Base-by-base conservation (phyloP, 495 filamentous ascomycete species). In the Penicillium canariense region DNA sequence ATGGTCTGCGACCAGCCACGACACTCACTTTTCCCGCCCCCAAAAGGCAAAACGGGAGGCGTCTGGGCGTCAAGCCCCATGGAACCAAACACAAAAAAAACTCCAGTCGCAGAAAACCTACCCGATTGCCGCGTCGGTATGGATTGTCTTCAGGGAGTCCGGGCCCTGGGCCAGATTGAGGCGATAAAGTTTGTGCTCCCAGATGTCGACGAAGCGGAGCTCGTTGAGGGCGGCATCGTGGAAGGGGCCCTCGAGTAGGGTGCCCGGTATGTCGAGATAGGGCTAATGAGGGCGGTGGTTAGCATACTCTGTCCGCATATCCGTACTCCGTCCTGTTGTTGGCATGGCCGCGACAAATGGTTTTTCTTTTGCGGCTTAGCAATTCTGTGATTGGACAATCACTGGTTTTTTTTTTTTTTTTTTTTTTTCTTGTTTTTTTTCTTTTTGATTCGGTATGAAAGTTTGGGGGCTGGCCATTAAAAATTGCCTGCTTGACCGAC, bases 201-300 rank as follows among this genome's bases (percentile, higher is more conserved):
- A 89, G 70, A 96, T 94, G 73, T 97, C 92, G 54, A 96, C 84
- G 69, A 94, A 96, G 57, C 92, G 89, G 34, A 96, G 81, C 54
- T 82, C 82, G 59, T 90, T 80, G 35, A 79, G 84, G 20, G 70
- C 69, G 25, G 77, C 66, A 62, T 94, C 88, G 70, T 87, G 89
- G 74, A 82, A 91, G 12, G 92, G 92, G 2, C 84, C 93, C 74
- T 96, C 91, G 52, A 90, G 88, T 25, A 96, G 78, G 12, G 75
- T 77, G 67, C 88, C 91, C 48, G 86, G 76, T 49, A 87, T 75
- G 55, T 87, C 73, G 40, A 96, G 71, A 72, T 87, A 96, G 22
- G 92, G 89, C 84, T 90, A 51, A 53, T 46, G 34, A 8, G 52
- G 26, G 43, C n/a, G n/a, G 34, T 55, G 30, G 39, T 23, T 49